Evolutionary conservation across 1,284 basidiomycete genomes (phyloP).

Genomic region (Tetrapyrgos nigripes): DNA sequence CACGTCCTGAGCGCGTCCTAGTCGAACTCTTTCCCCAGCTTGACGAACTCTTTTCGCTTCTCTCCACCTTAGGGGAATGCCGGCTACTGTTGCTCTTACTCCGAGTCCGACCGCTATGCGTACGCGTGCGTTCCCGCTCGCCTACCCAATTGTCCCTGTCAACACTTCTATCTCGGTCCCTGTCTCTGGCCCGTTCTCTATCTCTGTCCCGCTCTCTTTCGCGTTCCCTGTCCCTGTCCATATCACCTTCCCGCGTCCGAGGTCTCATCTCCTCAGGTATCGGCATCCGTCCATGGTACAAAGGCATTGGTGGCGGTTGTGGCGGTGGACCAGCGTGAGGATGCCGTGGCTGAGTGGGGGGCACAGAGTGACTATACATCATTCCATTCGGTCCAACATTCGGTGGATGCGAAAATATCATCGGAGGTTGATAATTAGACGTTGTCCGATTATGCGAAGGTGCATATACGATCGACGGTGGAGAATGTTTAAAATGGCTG

Average conservation of each 20-base stretch:
- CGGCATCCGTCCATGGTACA: background rate
- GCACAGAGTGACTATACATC: constrained; percentile 61
- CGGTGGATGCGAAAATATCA: constrained; percentile 52
- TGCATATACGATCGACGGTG: constrained; percentile 60
- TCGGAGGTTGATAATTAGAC: constrained; percentile 57
- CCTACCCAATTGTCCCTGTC: background rate
- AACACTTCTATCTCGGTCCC: background rate
- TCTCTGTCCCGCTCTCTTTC: background rate
- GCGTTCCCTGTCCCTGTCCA: background rate
- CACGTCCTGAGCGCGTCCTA: constrained; percentile 27
- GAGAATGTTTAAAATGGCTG: constrained; percentile 43
- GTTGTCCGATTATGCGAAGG: constrained; percentile 46
- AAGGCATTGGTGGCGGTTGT: background rate
- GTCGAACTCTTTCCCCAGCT: constrained; percentile 21
- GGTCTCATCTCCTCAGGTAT: background rate
- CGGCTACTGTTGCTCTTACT: constrained; percentile 16
- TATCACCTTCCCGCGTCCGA: background rate
- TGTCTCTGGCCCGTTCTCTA: background rate
- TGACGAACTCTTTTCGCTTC: background rate
- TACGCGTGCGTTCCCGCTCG: background rate
- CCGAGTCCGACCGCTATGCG: constrained; percentile 32
- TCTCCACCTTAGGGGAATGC: background rate
- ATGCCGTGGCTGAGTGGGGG: constrained; percentile 25
- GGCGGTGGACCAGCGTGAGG: constrained; percentile 7
- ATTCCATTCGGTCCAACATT: constrained; percentile 54